phyloP scores from a whole-genome alignment of 371 early-diverging fungal genomes.

The Parasitella parasitica region DNA sequence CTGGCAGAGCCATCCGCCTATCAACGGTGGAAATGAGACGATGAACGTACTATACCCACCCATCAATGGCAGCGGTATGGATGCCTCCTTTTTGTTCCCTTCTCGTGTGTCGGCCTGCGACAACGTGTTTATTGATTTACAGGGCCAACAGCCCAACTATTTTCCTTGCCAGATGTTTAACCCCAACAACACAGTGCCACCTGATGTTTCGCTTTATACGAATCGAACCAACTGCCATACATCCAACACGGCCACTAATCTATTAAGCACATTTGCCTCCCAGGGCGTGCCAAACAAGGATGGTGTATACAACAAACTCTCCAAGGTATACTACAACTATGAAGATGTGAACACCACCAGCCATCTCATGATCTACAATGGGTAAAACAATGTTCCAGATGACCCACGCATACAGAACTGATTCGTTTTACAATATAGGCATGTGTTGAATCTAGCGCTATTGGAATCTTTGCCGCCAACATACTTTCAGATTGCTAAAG shows the following conservation, averaged over 20 bases:
- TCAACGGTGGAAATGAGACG: constrained; percentile 27
- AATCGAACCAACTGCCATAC: constrained; percentile 67
- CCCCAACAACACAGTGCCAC: constrained; percentile 41
- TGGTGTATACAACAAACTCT: constrained; percentile 27
- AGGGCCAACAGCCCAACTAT: constrained; percentile 48
- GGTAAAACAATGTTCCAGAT: constrained; percentile 58
- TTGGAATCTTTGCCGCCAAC: constrained; percentile 34
- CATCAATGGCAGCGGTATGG: constrained; percentile 61
- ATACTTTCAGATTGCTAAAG: constrained; percentile 24
- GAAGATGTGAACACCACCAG: constrained; percentile 50
- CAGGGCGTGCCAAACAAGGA: constrained; percentile 30
- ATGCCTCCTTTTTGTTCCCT: constrained; percentile 57
- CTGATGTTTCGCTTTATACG: constrained; percentile 47
- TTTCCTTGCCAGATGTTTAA: constrained; percentile 71
- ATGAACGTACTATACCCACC: constrained; percentile 59
- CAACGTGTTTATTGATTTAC: constrained; percentile 48
- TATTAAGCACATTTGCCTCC: constrained; percentile 26
- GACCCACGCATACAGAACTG: neutral
- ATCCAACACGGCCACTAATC: constrained; percentile 36
- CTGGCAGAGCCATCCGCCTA: constrained; percentile 50
- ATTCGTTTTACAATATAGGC: constrained; percentile 16
- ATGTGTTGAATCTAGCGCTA: constrained; percentile 37
- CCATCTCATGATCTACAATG: constrained; percentile 70
- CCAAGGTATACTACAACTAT: constrained; percentile 70
- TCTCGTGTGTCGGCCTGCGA: constrained; percentile 64